phyloP scores from a whole-genome alignment of 768 basidiomycete genomes.

The Glaciozyma antarctica region DNA sequence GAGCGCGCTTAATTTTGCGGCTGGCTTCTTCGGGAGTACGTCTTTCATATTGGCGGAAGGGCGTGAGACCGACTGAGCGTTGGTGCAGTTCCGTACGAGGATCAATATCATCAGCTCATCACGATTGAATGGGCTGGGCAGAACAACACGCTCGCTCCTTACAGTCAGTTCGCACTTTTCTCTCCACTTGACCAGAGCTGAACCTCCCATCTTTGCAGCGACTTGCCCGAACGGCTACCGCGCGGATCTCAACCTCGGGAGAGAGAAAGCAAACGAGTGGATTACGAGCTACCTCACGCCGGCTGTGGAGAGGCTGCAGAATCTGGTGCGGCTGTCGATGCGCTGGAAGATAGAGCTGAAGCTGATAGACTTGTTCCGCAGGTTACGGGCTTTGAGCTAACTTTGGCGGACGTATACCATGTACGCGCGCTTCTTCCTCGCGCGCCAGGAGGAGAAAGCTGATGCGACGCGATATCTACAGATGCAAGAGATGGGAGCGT shows the following conservation, averaged over 20 bases:
- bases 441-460: too few relatives aligned
- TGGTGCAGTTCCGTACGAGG: conserved; percentile 58
- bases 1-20: conserved; percentile 46
- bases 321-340: conserved; percentile 6
- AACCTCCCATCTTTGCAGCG: not conserved
- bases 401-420: conserved; percentile 58
- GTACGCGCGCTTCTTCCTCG: not conserved
- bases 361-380: not conserved
- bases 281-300: conserved; percentile 58
- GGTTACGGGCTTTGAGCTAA: conserved; percentile 55
- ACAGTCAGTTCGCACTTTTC: conserved; percentile 33
- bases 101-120: conserved; percentile 68
- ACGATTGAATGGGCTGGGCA: conserved; percentile 56
- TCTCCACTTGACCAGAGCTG: not conserved
- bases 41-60: not conserved
- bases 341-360: not conserved
- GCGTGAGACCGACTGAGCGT: conserved; percentile 39
- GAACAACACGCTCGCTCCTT: conserved; percentile 49
- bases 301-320: conserved; percentile 54
- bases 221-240: conserved; percentile 54
- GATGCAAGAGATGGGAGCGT: conserved; percentile 42
- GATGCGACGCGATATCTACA: not conserved
- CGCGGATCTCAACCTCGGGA: not conserved
- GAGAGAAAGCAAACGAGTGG: conserved; percentile 47
- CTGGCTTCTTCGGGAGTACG: conserved; percentile 42